Conservation (phyloP, 352 stramenopile genomes). For the Pythium grandisporangium region DNA sequence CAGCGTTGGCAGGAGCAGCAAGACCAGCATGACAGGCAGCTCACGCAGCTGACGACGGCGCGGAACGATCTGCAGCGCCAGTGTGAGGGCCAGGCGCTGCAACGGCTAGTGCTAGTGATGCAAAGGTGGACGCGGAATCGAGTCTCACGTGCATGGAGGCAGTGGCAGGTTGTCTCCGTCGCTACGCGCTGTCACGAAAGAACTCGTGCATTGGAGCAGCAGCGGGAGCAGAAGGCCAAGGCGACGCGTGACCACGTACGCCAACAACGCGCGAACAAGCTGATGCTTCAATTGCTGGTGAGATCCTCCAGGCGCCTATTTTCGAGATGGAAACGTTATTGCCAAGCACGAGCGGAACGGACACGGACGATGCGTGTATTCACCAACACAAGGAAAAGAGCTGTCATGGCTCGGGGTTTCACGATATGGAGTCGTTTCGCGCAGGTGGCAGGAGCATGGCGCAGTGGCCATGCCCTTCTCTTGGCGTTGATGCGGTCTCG, state of each 20-base stretch:
- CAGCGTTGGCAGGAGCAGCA: conserved; percentile 24
- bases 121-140: conserved; percentile 21
- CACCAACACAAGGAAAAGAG: no score
- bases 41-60: conserved; percentile 12
- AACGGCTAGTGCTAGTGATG: conserved; percentile 15
- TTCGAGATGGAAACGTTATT: neutral
- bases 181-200: conserved; percentile 5
- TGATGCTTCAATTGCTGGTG: neutral
- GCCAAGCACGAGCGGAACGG: no score
- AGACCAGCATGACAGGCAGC: conserved; percentile 11
- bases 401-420: no score
- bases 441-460: no score
- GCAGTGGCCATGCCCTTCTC: no score
- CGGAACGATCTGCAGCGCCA: conserved; percentile 11
- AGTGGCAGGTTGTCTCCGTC: conserved; percentile 15
- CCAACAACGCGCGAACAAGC: conserved; percentile 2
- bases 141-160: conserved; percentile 23
- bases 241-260: neutral
- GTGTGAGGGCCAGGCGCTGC: conserved; percentile 11
- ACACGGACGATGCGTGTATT: no score
- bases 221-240: neutral
- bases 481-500: no score
- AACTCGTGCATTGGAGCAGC: neutral
- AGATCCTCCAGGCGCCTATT: conserved; percentile 8
- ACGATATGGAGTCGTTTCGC: no score